Percentiles rank a stretch among this genome's conserved stretches.
These are phyloP conservation scores for Boletus smithii DNA, from an alignment of 1,284 basidiomycete species.

Conservation along the genomic window DNA sequence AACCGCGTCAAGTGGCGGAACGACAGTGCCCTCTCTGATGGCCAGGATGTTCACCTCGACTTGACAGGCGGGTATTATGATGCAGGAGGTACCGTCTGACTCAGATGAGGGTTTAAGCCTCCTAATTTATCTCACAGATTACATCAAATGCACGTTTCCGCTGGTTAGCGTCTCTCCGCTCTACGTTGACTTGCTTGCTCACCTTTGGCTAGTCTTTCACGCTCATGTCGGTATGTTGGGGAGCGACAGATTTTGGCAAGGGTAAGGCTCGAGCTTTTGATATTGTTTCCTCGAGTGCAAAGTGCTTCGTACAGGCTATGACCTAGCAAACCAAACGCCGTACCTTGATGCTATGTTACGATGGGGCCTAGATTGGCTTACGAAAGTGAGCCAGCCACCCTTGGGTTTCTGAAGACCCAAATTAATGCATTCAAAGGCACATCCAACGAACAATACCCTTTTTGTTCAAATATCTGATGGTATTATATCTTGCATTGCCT, in stretches of 20 bases:
- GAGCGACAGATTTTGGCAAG: constrained; percentile 77
- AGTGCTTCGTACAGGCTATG: constrained; percentile 57
- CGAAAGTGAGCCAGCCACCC: constrained; percentile 54
- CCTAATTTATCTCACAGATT: constrained; percentile 49
- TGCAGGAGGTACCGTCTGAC: constrained; percentile 63
- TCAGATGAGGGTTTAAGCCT: not conserved
- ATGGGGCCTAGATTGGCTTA: constrained; percentile 90
- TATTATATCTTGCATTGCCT: constrained; percentile 21
- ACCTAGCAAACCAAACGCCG: constrained; percentile 77
- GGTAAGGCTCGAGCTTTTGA: constrained; percentile 38
- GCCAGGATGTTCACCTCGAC: constrained; percentile 70
- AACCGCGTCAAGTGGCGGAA: constrained; percentile 89
- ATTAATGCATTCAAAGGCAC: constrained; percentile 52
- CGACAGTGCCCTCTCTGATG: constrained; percentile 73
- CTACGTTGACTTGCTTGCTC: not conserved
- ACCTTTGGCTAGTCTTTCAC: constrained; percentile 57
- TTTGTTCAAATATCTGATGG: constrained; percentile 76
- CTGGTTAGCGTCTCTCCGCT: constrained; percentile 44
- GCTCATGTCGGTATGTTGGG: constrained; percentile 84
- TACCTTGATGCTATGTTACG: constrained; percentile 86
- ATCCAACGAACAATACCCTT: constrained; percentile 70
- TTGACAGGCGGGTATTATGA: constrained; percentile 88
- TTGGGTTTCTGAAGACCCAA: not conserved
- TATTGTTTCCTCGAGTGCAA: not conserved
- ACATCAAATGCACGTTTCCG: constrained; percentile 84